Base-by-base conservation (phyloP, 768 basidiomycete species). In the Lactarius psammicola region DNA sequence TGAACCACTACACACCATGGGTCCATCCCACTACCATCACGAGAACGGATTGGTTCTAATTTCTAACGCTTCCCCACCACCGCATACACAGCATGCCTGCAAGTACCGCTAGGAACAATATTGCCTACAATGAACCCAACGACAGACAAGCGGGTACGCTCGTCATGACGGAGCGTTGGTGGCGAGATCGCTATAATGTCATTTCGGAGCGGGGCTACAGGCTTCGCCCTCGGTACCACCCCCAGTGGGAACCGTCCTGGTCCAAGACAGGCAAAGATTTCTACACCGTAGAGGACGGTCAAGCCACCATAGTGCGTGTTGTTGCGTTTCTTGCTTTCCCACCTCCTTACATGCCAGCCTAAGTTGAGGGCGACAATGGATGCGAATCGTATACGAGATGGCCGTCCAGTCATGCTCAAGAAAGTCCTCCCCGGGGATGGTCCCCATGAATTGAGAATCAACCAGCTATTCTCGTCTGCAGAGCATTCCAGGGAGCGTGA, bases 401-500 rank as follows among this genome's bases (percentile, higher is more conserved):
- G 30, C 31, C 44, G 18, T 34, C 60, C 63, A 18, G 67, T 68
- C 28, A 65, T 68, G 59, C 23, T 68, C 10, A 68, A 68, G 56
- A 59, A 30, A 7, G 59, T 66, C 26, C 36, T 60, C 30, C 59
- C 49, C 3, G 38, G 1, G 17, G 67, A 68, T 1, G 59, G 56
- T 8, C 64, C 66, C 1, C 57, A 65, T 42, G 67, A 68, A 9
- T 20, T 68, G 38, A 36, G 2, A 1, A 66, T 68, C 15, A 60
- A 61, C 31, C 3, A 46, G 55, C 40, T 53, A 20, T 66, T 68
- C 64, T 66, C 64, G 2, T 60, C 71, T 0, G 68, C 69, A 31
- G 63, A 69, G 7, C 59, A 75, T 2, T 33, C 63, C 2, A 58
- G 61, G 10, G 71, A 76, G 54, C 71, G 73, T 0, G 57, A 69